Conservation (phyloP, 345 rosid genomes). For the Eucalyptus cloeziana region DNA sequence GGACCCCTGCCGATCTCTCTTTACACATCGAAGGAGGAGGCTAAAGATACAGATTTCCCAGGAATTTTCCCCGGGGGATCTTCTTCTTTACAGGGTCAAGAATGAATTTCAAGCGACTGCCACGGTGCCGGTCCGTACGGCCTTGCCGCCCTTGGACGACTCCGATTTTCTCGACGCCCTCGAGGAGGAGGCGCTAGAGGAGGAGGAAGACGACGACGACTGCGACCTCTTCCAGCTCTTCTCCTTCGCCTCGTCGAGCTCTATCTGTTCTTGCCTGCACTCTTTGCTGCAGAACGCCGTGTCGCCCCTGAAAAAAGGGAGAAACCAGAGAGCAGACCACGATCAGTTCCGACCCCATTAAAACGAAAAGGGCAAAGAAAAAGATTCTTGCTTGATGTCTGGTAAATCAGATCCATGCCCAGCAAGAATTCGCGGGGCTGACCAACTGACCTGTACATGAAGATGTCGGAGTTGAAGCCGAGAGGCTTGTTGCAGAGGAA, state of each 20-base stretch:
- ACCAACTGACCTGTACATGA: constrained; percentile 72
- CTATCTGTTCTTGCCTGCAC: constrained; percentile 82
- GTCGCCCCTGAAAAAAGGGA: constrained; percentile 35
- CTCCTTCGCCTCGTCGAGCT: constrained; percentile 38
- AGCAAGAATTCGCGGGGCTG: background rate
- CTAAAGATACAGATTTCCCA: background rate
- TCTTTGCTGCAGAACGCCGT: constrained; percentile 70
- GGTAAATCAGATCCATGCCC: background rate
- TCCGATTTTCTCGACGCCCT: constrained; percentile 14
- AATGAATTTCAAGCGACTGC: constrained; percentile 14
- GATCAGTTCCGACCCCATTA: background rate
- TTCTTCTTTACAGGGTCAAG: background rate
- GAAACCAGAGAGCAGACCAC: background rate
- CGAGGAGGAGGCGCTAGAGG: background rate
- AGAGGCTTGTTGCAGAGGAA: constrained; percentile 61
- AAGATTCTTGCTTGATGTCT: background rate
- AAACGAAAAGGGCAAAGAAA: background rate
- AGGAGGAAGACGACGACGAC: constrained; percentile 7
- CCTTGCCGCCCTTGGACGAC: background rate
- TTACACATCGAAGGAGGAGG: background rate
- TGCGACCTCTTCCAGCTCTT: constrained; percentile 27
- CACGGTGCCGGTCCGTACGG: constrained; percentile 40
- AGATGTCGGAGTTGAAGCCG: constrained; percentile 54
- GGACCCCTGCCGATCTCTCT: background rate
- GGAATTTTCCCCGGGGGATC: background rate